Percentiles rank a stretch among this genome's conserved stretches.
Conservation (phyloP, 2,329 filamentous ascomycete species). For the Xylaria multiplex region DNA sequence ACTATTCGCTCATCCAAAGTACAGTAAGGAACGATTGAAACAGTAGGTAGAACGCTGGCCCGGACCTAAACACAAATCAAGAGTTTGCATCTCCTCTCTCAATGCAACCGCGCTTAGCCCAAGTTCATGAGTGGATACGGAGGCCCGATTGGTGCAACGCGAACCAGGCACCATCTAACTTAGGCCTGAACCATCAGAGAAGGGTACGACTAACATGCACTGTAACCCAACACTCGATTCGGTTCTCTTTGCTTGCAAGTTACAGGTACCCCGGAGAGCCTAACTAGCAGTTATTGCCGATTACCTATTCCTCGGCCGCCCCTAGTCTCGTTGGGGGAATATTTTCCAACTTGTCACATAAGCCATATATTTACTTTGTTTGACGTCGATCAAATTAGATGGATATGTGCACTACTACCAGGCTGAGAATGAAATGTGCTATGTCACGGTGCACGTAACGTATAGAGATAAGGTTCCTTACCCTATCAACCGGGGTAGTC, state of each 20-base stretch:
- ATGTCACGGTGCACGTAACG: not conserved
- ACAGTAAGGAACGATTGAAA: conserved; percentile 18
- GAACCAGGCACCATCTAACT: conserved; percentile 33
- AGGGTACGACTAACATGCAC: conserved; percentile 30
- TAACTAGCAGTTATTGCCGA: not conserved
- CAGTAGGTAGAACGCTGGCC: conserved; percentile 5
- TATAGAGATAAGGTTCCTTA: not conserved
- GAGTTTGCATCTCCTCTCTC: conserved; percentile 10
- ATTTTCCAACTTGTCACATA: not conserved
- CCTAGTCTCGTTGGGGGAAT: not conserved
- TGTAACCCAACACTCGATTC: conserved; percentile 32
- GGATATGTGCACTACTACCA: not conserved
- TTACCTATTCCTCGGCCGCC: not conserved
- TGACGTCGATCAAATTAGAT: not conserved
- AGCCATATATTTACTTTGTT: not conserved
- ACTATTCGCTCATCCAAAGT: not conserved
- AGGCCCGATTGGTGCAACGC: conserved; percentile 24
- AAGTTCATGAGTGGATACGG: conserved; percentile 24
- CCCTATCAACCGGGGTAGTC: not conserved
- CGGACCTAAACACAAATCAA: conserved; percentile 18
- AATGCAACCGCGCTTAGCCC: conserved; percentile 25
- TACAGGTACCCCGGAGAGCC: conserved; percentile 10
- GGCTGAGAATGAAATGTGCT: not conserved
- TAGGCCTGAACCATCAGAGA: conserved; percentile 20
- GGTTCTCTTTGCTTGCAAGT: not conserved